Base-by-base conservation (phyloP, 129 eudicot species). In the Tanacetum coccineum region DNA sequence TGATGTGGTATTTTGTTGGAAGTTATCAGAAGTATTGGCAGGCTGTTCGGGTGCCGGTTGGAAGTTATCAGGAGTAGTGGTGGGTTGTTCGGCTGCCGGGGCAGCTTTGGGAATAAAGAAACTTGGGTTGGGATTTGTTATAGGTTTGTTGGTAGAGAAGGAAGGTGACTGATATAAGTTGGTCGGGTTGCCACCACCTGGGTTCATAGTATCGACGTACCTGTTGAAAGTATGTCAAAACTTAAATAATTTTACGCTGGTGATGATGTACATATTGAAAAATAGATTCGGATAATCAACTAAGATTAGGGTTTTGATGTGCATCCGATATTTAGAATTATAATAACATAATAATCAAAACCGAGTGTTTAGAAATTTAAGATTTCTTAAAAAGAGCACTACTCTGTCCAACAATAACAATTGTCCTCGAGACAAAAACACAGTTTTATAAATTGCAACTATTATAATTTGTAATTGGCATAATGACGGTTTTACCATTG, bases 141-240 rank as follows among this genome's bases (percentile, higher is more conserved):
- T 46, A 9, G 78, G 83, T 72, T 78, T 84, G 52, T 77, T 67
- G 61, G 86, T 74, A 68, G 96, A 74, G 55, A 61, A 84, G 4
- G 96, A 52, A 6, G 99, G 99, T 14, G 96, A 65, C 49, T 82
- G 96, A 82, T 86, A 93, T 62, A 76, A 58, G 84, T 77, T 93
- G 73, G 95, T 59, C 36, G 85, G 75, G 78, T 77, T 86, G 15
- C 93, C 93, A 45, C 66, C 66, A n/a, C 90, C 92, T 81, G 82
- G 71, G 88, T 93, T 93, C 71, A 93, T 89, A 40, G 96, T 89
- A 73, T 93, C 99, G 13, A 93, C 99, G 26, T 93, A 93, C 92
- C 98, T 93, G 91, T 18, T 59, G 74, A 75, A 67, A 53, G 10
- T 15, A 14, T 36, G 52, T 50, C 53, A 44, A 49, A 13, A 47